Conservation (phyloP, 2,329 filamentous ascomycete genomes). For the Ceratocystis eucalypticola region DNA sequence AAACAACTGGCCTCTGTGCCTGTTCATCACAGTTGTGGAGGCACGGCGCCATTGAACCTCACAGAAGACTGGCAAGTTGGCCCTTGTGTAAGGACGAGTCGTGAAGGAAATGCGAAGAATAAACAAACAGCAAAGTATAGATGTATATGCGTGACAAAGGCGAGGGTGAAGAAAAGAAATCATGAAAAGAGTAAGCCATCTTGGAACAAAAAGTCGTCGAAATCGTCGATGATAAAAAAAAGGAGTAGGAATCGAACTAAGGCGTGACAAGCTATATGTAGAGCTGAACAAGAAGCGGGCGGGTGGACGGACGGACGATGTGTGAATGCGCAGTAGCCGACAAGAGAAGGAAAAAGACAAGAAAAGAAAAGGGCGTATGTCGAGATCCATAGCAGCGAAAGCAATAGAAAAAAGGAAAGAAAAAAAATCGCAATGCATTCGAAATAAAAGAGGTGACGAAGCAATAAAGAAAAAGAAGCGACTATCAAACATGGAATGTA, state of each 20-base stretch:
- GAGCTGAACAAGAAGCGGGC: background rate
- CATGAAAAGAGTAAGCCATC: background rate
- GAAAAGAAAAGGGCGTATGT: background rate
- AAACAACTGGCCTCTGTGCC: background rate
- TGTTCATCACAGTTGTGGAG: background rate
- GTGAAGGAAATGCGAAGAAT: background rate
- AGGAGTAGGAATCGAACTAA: background rate
- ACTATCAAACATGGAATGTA: background rate
- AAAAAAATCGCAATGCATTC: background rate
- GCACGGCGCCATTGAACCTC: background rate
- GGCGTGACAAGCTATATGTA: background rate
- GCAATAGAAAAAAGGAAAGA: background rate
- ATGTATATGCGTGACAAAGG: background rate
- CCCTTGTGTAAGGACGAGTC: background rate
- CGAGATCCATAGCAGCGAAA: background rate
- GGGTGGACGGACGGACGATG: background rate
- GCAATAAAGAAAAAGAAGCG: background rate
- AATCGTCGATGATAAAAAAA: background rate
- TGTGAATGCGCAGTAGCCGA: background rate
- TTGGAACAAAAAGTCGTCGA: background rate
- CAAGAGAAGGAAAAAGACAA: background rate
- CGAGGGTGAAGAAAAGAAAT: background rate
- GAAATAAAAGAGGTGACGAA: background rate
- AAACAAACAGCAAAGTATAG: background rate
- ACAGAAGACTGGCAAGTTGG: background rate